These are phyloP conservation scores for Saturnispora gosingensis DNA, from an alignment of 805 yeast species.

Conservation along the genomic window DNA sequence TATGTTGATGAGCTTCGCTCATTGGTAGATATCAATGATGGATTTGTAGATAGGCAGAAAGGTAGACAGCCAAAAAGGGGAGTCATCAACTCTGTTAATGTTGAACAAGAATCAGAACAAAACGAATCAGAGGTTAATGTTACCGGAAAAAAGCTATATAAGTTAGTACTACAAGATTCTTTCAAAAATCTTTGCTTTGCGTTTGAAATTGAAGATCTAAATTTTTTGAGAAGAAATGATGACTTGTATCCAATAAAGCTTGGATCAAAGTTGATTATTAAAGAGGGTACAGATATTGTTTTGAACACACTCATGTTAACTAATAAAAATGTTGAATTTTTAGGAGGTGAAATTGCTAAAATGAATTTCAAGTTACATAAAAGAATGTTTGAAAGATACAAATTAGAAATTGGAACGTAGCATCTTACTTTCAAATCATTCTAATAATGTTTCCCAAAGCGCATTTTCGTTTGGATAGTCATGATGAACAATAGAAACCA, in stretches of 20 bases:
- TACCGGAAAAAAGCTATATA: conserved; percentile 29
- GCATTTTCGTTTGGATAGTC: conserved; percentile 66
- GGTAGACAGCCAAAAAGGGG: conserved; percentile 15
- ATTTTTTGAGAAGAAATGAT: conserved; percentile 31
- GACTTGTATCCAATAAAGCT: conserved; percentile 32
- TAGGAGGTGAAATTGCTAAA: conserved; percentile 24
- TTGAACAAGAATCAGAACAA: conserved; percentile 24
- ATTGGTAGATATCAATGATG: conserved; percentile 47
- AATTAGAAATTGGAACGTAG: conserved; percentile 21
- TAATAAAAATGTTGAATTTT: conserved; percentile 14
- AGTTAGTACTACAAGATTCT: conserved; percentile 49
- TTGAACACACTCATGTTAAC: conserved; percentile 37
- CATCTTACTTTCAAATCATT: conserved; percentile 9
- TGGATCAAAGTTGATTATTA: conserved; percentile 51
- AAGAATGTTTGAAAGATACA: conserved; percentile 32
- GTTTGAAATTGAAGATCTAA: conserved; percentile 44
- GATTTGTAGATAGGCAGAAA: conserved; percentile 46
- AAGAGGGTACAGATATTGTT: conserved; percentile 36
- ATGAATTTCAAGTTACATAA: conserved; percentile 21
- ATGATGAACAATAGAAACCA: conserved; percentile 84
- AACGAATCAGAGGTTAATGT: conserved; percentile 1
- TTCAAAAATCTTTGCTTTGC: conserved; percentile 45
- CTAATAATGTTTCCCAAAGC: conserved; percentile 60
- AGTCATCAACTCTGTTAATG: conserved; percentile 41
- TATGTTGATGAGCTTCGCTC: conserved; percentile 48